Evolutionary conservation across 106 monocot genomes (phyloP).

Genomic region (Xerophyta viscosa): DNA sequence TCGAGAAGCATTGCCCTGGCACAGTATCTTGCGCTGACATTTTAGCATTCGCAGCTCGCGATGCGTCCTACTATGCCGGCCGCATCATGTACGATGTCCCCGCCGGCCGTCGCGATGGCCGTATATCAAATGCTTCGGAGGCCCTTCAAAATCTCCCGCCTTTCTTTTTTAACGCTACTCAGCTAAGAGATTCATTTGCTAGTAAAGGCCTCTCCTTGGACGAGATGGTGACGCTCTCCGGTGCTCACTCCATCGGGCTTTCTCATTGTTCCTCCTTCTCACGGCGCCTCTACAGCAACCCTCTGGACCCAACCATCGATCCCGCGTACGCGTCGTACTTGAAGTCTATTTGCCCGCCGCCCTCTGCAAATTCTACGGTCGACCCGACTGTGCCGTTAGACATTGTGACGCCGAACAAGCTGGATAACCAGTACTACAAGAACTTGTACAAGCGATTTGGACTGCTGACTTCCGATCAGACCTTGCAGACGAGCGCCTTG

Average conservation of each 20-base stretch:
- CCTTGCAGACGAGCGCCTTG: constrained; percentile 3
- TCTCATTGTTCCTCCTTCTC: constrained; percentile 36
- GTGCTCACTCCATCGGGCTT: constrained; percentile 43
- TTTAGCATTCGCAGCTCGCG: too few species aligned
- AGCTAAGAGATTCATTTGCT: constrained; percentile 28
- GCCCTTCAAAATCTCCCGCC: constrained; percentile 15
- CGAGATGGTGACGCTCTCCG: constrained; percentile 49
- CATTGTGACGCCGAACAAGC: neutral
- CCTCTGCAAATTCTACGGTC: neutral
- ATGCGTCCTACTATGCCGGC: constrained; percentile 10
- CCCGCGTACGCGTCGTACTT: constrained; percentile 6
- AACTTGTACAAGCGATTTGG: constrained; percentile 10
- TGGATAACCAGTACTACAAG: constrained; percentile 32
- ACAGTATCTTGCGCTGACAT: too few species aligned
- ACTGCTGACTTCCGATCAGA: constrained; percentile 24
- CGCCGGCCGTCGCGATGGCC: constrained; percentile 32
- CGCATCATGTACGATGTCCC: constrained; percentile 18
- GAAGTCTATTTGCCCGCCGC: constrained; percentile 10
- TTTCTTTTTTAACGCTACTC: constrained; percentile 3
- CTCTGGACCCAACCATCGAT: constrained; percentile 10
- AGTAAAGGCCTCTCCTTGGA: constrained; percentile 28
- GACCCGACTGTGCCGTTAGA: neutral
- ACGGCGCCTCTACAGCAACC: constrained; percentile 16
- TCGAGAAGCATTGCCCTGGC: too few species aligned
- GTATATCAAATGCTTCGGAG: constrained; percentile 15